Evolutionary conservation across 2,329 filamentous ascomycete species (phyloP).

Genomic region (Talaromyces sp.): DNA sequence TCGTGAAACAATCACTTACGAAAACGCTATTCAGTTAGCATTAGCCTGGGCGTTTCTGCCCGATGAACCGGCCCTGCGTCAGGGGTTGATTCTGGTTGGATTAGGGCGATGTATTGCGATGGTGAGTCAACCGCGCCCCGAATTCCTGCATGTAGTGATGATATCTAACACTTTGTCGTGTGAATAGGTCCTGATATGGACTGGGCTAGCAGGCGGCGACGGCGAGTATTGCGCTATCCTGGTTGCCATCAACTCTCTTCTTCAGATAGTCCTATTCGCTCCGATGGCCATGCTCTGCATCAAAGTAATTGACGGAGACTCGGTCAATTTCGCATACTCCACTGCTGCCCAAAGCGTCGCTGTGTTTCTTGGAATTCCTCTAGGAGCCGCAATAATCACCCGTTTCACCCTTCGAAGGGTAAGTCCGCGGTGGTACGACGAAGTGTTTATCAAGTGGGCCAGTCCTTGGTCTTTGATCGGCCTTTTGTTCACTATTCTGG

Average conservation of each 20-base stretch:
- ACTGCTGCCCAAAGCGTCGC: conserved; percentile 73
- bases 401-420: conserved; percentile 55
- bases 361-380: conserved; percentile 77
- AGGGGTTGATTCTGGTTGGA: conserved; percentile 74
- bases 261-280: conserved; percentile 69
- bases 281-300: conserved; percentile 66
- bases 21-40: conserved; percentile 35
- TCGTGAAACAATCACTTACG: neutral
- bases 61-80: conserved; percentile 44
- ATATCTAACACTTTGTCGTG: neutral
- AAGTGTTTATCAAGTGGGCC: conserved; percentile 62
- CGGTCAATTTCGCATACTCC: conserved; percentile 50
- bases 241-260: conserved; percentile 67
- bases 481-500: conserved; percentile 77
- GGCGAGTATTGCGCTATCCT: conserved; percentile 76
- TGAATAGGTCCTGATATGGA: conserved; percentile 65
- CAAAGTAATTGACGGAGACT: conserved; percentile 55
- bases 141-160: neutral
- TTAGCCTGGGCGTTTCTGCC: conserved; percentile 49
- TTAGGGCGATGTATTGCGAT: conserved; percentile 84
- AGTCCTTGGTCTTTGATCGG: conserved; percentile 75
- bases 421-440: conserved; percentile 58
- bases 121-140: conserved; percentile 43
- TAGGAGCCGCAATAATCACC: conserved; percentile 73
- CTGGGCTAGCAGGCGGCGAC: conserved; percentile 67